Evolutionary conservation across 257 asterid species (phyloP).

Genomic region (Solanum sejunctum): DNA sequence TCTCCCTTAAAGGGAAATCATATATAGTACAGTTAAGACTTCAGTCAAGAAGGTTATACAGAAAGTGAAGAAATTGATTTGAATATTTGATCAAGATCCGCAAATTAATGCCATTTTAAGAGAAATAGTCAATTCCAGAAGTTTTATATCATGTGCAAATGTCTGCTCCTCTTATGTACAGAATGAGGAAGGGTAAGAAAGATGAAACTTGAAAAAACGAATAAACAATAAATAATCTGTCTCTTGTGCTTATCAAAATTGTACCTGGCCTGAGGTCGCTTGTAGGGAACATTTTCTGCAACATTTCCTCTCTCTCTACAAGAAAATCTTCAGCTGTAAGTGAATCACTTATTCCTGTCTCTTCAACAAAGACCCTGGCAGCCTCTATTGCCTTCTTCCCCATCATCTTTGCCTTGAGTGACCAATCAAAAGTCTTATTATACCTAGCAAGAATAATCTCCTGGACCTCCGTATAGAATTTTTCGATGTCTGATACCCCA

Average conservation of each 20-base stretch:
- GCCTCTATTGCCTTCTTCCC: slow-evolving; percentile 97
- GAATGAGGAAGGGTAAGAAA: background rate
- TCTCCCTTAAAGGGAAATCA: background rate
- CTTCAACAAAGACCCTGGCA: slow-evolving; percentile 84
- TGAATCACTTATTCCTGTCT: slow-evolving; percentile 59
- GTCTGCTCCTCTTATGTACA: background rate
- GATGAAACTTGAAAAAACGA: background rate
- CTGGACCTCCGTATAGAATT: slow-evolving; percentile 88
- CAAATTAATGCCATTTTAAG: background rate
- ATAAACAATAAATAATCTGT: background rate
- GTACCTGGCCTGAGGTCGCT: slow-evolving; percentile 96
- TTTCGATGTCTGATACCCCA: slow-evolving; percentile 68
- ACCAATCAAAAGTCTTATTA: slow-evolving; percentile 90
- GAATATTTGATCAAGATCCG: background rate
- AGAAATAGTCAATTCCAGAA: background rate
- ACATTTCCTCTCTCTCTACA: slow-evolving; percentile 82
- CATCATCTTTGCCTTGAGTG: slow-evolving; percentile 96
- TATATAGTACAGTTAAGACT: background rate
- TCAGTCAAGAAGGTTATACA: background rate
- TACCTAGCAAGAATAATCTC: slow-evolving; percentile 76
- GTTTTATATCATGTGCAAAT: background rate
- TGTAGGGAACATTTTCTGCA: slow-evolving; percentile 57
- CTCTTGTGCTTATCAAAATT: background rate
- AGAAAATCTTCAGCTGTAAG: slow-evolving; percentile 88
- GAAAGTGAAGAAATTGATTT: background rate